These are phyloP conservation scores for Ruellia speciosa DNA, from an alignment of 305 asterid species.

Conservation along the genomic window DNA sequence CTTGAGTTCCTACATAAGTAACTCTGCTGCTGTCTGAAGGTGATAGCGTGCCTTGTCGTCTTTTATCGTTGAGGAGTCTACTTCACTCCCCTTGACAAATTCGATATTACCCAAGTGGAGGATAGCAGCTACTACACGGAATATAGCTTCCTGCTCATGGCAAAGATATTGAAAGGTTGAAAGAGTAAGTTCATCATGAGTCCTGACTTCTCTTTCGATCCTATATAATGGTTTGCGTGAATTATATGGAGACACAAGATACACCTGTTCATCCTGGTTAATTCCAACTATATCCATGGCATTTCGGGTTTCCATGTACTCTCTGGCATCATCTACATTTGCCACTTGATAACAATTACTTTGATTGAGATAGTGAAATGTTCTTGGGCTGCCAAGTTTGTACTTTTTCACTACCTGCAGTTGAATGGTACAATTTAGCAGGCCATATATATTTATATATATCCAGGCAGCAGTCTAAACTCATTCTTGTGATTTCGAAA, in stretches of 20 bases:
- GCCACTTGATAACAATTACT: conserved; percentile 72
- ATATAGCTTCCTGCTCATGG: conserved; percentile 64
- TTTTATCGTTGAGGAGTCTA: conserved; percentile 73
- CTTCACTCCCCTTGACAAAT: conserved; percentile 70
- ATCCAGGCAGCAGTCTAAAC: background rate
- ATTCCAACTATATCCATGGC: conserved; percentile 97
- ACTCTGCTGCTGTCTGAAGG: conserved; percentile 83
- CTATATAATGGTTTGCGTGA: too few relatives aligned
- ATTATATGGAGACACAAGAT: conserved; percentile 7
- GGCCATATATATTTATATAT: too few relatives aligned
- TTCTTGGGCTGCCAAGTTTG: conserved; percentile 71
- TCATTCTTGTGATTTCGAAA: conserved; percentile 14
- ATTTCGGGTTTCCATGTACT: conserved; percentile 76
- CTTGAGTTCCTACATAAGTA: conserved; percentile 59
- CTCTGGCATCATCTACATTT: conserved; percentile 81
- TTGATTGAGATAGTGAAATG: conserved; percentile 80
- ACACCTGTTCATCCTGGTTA: conserved; percentile 79
- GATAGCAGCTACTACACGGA: conserved; percentile 86
- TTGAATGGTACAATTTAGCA: conserved; percentile 22
- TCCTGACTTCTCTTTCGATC: too few relatives aligned
- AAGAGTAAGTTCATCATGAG: too few relatives aligned
- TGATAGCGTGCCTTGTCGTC: conserved; percentile 62
- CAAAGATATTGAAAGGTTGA: background rate
- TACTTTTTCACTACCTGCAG: conserved; percentile 62
- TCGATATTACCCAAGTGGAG: conserved; percentile 83